Percentiles rank a stretch among this genome's conserved stretches.
These are phyloP conservation scores for Byssothecium circinans DNA, from an alignment of 2,329 filamentous ascomycete genomes.

Conservation along the genomic window DNA sequence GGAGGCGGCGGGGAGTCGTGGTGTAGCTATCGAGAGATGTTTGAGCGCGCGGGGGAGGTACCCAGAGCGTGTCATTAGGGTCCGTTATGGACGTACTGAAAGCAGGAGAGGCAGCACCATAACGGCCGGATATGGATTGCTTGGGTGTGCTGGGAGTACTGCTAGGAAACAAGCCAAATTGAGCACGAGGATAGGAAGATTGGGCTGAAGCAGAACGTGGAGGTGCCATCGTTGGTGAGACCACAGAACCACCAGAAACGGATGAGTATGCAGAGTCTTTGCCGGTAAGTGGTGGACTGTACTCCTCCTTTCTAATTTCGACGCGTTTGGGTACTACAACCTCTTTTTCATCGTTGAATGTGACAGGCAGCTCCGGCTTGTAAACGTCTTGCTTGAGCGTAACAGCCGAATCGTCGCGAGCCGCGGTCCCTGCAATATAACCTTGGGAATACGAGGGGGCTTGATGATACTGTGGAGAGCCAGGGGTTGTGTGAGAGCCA, in stretches of 20 bases:
- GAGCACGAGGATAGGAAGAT: constrained; percentile 34
- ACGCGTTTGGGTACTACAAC: not conserved
- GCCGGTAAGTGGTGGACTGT: constrained; percentile 37
- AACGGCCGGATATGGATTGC: constrained; percentile 31
- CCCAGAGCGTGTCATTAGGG: constrained; percentile 19
- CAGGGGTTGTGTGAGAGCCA: constrained; percentile 11
- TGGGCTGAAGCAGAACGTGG: constrained; percentile 35
- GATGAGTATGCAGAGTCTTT: constrained; percentile 46
- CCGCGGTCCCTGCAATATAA: constrained; percentile 17
- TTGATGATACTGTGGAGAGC: constrained; percentile 24
- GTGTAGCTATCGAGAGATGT: constrained; percentile 33
- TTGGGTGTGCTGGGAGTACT: constrained; percentile 36
- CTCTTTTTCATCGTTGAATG: constrained; percentile 8
- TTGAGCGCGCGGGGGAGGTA: constrained; percentile 27
- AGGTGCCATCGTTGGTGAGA: constrained; percentile 28
- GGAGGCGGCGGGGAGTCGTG: constrained; percentile 23
- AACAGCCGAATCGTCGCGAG: constrained; percentile 17
- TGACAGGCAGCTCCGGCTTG: constrained; percentile 10
- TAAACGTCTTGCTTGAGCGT: constrained; percentile 17
- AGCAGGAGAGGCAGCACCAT: constrained; percentile 29
- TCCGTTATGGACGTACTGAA: constrained; percentile 15
- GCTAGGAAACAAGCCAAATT: constrained; percentile 41
- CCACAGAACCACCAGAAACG: constrained; percentile 37
- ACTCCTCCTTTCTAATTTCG: constrained; percentile 14
- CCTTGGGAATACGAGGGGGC: constrained; percentile 24